Evolutionary conservation across 306 rosid species (phyloP), one percentile per base, ranked within the genome.

Genomic region (Delonix regia): DNA sequence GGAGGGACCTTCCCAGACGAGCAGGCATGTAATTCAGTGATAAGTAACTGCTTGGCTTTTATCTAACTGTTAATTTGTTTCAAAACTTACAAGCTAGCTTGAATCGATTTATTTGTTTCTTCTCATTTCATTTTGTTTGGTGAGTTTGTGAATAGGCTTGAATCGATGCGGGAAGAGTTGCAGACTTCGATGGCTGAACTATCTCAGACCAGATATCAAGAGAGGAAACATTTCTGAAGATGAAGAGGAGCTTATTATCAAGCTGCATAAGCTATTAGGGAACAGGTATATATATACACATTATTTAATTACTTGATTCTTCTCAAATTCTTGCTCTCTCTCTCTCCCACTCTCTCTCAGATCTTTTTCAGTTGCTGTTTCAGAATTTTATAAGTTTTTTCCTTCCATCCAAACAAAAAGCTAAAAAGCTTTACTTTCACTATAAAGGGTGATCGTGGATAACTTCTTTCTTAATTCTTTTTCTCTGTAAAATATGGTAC

Each of bases 161-260:
- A 70, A 79, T 6, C 66, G 83, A 71, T 79, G 83, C 24, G 83
- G 83, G 6, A 71, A 79, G 68, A 61, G 83, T 44, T 79, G 83
- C 66, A 71, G 83, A 52, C 83, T 79, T 5, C 52, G 83, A 15
- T 79, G 83, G 83, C 18, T 79, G 72, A 79, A 79, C 42, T 79
- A 79, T 61, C 83, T 79, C 0, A 71, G 83, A 25, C 83, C 83
- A 10, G 78, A 79, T 14, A 79, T 79, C 21, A 79, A 79, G 72
- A 79, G 83, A 71, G 83, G 83, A 33, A 60, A 71, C 72, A 47
- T 79, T 5, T 79, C 83, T 9, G 45, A 12, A 13, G 83, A 71
- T 9, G 78, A 79, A 25, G 83, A 79, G 38, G 83, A 79, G 4
- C 83, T 79, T 25, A 79, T 79, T 16, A 61, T 79, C 27, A 60